Evolutionary conservation across 768 basidiomycete genomes (phyloP).

Genomic region (Exidia glandulosa): DNA sequence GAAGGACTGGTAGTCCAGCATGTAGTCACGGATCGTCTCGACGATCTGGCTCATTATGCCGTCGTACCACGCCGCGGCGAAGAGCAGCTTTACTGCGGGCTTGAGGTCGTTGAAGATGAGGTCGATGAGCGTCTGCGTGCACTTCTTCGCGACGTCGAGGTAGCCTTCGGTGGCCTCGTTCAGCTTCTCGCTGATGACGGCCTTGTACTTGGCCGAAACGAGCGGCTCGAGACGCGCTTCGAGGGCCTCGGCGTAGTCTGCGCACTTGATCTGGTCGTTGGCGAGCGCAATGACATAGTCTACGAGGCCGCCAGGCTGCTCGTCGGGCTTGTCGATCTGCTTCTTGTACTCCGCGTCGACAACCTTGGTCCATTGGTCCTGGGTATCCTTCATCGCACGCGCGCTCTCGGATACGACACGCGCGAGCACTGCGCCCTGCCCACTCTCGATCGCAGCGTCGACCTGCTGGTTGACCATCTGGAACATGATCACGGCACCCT

Average conservation of each 20-base stretch:
- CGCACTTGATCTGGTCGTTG: slow-evolving; percentile 95
- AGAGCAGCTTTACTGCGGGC: slow-evolving; percentile 72
- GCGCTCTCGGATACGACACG: slow-evolving; percentile 81
- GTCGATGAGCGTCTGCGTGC: slow-evolving; percentile 87
- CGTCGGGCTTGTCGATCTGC: slow-evolving; percentile 79
- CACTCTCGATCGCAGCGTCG: slow-evolving; percentile 89
- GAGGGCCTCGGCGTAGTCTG: slow-evolving; percentile 84
- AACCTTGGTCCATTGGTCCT: slow-evolving; percentile 77
- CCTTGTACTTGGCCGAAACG: slow-evolving; percentile 86
- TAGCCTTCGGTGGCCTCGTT: slow-evolving; percentile 98
- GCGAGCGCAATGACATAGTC: slow-evolving; percentile 95
- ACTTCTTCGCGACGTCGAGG: slow-evolving; percentile 95
- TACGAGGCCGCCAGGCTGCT: slow-evolving; percentile 76
- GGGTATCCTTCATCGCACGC: slow-evolving; percentile 80
- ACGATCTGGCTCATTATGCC: slow-evolving; percentile 79
- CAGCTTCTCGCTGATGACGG: slow-evolving; percentile 69
- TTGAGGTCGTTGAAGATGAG: slow-evolving; percentile 92
- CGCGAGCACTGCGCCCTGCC: slow-evolving; percentile 86
- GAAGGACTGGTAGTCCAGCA: slow-evolving; percentile 85
- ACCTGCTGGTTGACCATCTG: slow-evolving; percentile 98
- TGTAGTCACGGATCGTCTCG: slow-evolving; percentile 94
- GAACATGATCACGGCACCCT: slow-evolving; percentile 91
- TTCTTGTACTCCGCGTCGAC: slow-evolving; percentile 81
- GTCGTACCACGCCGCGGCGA: slow-evolving; percentile 84
- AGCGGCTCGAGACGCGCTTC: slow-evolving; percentile 79